These are phyloP conservation scores for Magnaporthiopsis rhizophila DNA, from an alignment of 2,329 filamentous ascomycete genomes.

Conservation along the genomic window DNA sequence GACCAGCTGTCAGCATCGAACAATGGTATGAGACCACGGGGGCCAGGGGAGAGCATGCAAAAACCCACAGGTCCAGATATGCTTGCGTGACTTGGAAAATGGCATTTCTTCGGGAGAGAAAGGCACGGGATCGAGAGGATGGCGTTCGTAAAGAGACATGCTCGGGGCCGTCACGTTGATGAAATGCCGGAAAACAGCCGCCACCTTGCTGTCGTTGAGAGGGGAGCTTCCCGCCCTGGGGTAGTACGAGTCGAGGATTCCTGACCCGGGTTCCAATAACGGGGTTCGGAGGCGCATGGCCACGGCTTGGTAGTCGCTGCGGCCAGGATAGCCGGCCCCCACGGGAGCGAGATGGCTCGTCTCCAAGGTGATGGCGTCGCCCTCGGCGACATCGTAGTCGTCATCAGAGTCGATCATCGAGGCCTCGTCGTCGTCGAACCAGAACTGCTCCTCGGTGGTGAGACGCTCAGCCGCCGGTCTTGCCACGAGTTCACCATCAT, in stretches of 20 bases:
- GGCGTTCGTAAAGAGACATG: constrained; percentile 80
- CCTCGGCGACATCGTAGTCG: constrained; percentile 35
- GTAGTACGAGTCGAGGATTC: constrained; percentile 56
- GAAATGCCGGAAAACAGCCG: constrained; percentile 84
- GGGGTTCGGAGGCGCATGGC: constrained; percentile 42
- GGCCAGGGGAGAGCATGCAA: constrained; percentile 12
- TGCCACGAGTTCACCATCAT: neutral
- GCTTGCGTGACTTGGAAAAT: constrained; percentile 52
- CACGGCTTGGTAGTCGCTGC: constrained; percentile 21
- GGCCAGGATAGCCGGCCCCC: constrained; percentile 27
- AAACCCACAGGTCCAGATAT: constrained; percentile 54
- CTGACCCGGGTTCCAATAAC: constrained; percentile 29
- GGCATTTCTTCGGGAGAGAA: neutral
- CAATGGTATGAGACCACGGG: neutral
- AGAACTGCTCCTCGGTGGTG: constrained; percentile 29
- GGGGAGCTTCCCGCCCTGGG: constrained; percentile 62
- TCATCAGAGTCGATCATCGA: constrained; percentile 56
- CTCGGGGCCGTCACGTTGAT: constrained; percentile 80
- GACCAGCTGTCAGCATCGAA: neutral
- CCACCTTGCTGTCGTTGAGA: constrained; percentile 70
- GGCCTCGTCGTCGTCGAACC: constrained; percentile 52
- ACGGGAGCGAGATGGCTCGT: constrained; percentile 33
- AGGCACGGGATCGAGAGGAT: constrained; percentile 58
- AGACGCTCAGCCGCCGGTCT: neutral
- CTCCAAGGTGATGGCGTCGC: constrained; percentile 24